A percentile compares a stretch with the other conserved stretches of the same genome.
These are phyloP conservation scores for Stemphylium vesicarium DNA, from an alignment of 2,329 filamentous ascomycete genomes.

Conservation along the genomic window DNA sequence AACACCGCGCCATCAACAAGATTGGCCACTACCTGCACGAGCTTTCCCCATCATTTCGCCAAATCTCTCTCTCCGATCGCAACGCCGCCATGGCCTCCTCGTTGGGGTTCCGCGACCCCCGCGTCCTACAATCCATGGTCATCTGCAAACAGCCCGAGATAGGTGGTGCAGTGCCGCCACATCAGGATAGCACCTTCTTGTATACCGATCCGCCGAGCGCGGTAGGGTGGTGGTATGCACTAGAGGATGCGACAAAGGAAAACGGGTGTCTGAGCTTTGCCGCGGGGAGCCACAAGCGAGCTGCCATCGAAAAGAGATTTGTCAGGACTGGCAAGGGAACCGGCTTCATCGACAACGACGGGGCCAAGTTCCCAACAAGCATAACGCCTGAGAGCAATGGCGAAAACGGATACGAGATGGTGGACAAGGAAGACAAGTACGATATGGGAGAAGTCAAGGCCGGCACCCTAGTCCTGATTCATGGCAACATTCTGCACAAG, in stretches of 20 bases:
- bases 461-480: slow-evolving; percentile 88
- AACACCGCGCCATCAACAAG: slow-evolving; percentile 81
- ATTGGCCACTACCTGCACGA: slow-evolving; percentile 60
- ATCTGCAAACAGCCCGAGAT: slow-evolving; percentile 99
- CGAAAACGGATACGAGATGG: slow-evolving; percentile 33
- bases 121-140: slow-evolving; percentile 90
- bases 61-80: slow-evolving; percentile 58
- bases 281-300: slow-evolving; percentile 78
- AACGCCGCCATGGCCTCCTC: slow-evolving; percentile 71
- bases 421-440: slow-evolving; percentile 63
- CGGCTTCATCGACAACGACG: slow-evolving; percentile 67
- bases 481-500: slow-evolving; percentile 95
- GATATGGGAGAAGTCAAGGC: slow-evolving; percentile 87
- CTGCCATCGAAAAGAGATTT: slow-evolving; percentile 74
- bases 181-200: slow-evolving; percentile 91
- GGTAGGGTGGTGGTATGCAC: slow-evolving; percentile 95
- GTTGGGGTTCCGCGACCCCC: slow-evolving; percentile 77
- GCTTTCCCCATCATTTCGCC: slow-evolving; percentile 56
- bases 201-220: slow-evolving; percentile 89
- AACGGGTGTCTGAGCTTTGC: slow-evolving; percentile 92
- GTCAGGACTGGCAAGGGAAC: slow-evolving; percentile 65
- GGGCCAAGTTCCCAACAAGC: slow-evolving; percentile 64
- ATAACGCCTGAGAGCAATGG: slow-evolving; percentile 51
- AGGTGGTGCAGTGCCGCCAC: slow-evolving; percentile 85
- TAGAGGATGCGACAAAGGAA: slow-evolving; percentile 84